Base-by-base conservation (phyloP, 805 yeast species). In the Ogataea ramenticola region DNA sequence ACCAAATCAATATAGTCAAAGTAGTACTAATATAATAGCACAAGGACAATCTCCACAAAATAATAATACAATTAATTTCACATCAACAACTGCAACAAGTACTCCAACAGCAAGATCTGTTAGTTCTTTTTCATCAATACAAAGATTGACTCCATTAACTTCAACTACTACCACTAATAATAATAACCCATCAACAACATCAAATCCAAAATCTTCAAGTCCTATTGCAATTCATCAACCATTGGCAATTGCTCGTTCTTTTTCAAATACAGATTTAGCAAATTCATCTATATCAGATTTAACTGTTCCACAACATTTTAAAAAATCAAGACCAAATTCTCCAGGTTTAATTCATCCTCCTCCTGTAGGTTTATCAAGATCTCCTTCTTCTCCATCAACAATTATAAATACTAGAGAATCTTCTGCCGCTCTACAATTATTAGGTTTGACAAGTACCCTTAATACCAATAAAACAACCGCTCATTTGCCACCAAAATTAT, bases 321-420 rank as follows among this genome's bases (percentile, higher is more conserved):
- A 74, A 52, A 69, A 65, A 49, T 71, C 77, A 31, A 58, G 79
- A 49, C 79, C 80, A 21, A 73, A 72, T 56, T 70, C 76, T 11
- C 79, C 79, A 5, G 52, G 55, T 22, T 31, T 48, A 14, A 41
- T 47, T 24, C n/a, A n/a, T 19, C 52, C 52, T 17, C 49, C 58
- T 3, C 50, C 55, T 27, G 26, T 40, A 2, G 27, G 54, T 4
- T 36, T 55, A 14, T 22, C 54, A 5, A 42, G 51, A 42, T 57
- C 64, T 8, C 60, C 64, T 20, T 51, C 54, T 12, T 47, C 60
- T 17, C 37, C 51, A 38, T 35, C 58, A 15, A 34, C 20, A n/a
- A n/a, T n/a, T 22, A 36, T n/a, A 14, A 27, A 21, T 40, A 36
- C 27, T 36, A 43, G 56, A 24, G 63, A 58, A 44, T 55, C 61